phyloP scores from a whole-genome alignment of 2,329 filamentous ascomycete species.

The Talaromyces islandicus region DNA sequence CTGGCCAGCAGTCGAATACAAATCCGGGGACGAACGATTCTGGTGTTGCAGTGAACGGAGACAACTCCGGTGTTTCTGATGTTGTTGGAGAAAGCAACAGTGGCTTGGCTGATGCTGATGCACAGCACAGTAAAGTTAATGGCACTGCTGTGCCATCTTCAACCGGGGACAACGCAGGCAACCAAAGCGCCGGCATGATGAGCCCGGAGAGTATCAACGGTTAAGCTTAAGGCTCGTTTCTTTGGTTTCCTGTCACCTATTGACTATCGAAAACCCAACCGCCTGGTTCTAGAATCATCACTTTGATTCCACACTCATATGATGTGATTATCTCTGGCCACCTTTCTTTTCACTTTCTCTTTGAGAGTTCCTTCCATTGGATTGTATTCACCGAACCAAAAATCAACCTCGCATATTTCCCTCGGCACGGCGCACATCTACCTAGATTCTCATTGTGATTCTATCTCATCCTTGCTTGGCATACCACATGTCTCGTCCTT shows the following conservation, averaged over 20 bases:
- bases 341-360: background rate
- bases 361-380: slow-evolving; percentile 12
- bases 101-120: slow-evolving; percentile 10
- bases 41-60: slow-evolving; percentile 22
- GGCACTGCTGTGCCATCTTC: slow-evolving; percentile 21
- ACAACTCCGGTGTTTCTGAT: slow-evolving; percentile 12
- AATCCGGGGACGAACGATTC: background rate
- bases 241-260: slow-evolving; percentile 1
- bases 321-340: background rate
- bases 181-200: slow-evolving; percentile 62
- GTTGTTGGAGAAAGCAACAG: slow-evolving; percentile 9
- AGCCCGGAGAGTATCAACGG: slow-evolving; percentile 71
- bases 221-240: slow-evolving; percentile 19
- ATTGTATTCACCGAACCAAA: background rate
- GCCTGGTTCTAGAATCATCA: background rate
- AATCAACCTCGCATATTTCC: background rate
- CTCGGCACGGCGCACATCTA: background rate
- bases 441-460: background rate
- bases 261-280: background rate
- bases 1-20: slow-evolving; percentile 8
- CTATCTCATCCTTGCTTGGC: background rate
- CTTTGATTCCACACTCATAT: background rate
- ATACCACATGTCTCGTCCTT: background rate
- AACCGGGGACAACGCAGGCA: slow-evolving; percentile 39
- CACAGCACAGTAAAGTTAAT: slow-evolving; percentile 24